phyloP scores from a whole-genome alignment of 2,329 filamentous ascomycete species.

The Aspergillus sp. region DNA sequence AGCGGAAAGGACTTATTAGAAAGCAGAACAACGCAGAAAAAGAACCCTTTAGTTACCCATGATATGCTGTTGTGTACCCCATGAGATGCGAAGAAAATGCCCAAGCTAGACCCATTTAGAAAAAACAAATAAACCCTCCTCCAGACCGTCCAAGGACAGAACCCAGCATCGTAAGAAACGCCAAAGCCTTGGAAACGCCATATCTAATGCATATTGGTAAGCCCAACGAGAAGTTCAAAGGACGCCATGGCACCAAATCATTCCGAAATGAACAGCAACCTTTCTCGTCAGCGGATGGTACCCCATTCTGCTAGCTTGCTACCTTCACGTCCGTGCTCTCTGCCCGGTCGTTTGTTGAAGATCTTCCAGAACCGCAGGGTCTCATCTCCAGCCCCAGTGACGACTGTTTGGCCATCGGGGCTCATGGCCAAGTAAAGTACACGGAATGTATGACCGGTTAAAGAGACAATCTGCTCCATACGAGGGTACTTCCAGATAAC shows the following conservation, averaged over 20 bases:
- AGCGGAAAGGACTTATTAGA: background rate
- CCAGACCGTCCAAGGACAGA: constrained; percentile 28
- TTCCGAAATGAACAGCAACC: background rate
- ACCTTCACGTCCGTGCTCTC: constrained; percentile 66
- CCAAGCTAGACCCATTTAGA: constrained; percentile 24
- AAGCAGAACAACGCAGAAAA: constrained; percentile 15
- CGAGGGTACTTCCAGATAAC: constrained; percentile 99
- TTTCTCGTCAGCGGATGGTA: constrained; percentile 65
- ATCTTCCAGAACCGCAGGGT: constrained; percentile 96
- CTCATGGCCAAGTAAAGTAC: constrained; percentile 97
- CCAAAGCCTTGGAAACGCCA: constrained; percentile 34
- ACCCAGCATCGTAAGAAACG: constrained; percentile 27
- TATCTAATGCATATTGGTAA: constrained; percentile 36
- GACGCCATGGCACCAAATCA: constrained; percentile 17
- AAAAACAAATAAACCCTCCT: constrained; percentile 16
- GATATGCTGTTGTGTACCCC: constrained; percentile 26
- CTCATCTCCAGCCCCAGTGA: constrained; percentile 95
- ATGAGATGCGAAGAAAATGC: constrained; percentile 34
- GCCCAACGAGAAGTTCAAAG: constrained; percentile 17
- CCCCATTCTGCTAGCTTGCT: constrained; percentile 75
- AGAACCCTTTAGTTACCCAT: constrained; percentile 20
- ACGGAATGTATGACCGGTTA: constrained; percentile 95
- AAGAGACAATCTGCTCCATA: constrained; percentile 93
- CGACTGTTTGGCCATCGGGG: constrained; percentile 88
- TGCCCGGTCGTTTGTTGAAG: constrained; percentile 78